Base-by-base conservation (phyloP, 31 red algal species). In the Endocladia muricata region DNA sequence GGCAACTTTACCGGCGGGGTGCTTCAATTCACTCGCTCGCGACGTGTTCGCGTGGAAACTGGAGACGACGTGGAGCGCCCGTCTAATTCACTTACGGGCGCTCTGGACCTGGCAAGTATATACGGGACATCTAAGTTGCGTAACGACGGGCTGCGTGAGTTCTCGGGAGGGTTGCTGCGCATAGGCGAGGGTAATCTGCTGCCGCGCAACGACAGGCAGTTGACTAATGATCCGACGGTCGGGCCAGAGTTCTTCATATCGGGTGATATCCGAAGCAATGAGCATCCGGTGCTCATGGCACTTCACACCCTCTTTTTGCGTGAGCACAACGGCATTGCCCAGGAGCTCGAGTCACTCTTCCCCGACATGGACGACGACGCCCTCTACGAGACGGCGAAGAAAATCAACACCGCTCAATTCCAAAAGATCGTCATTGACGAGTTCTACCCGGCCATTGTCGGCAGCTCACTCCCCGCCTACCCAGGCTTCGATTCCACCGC, bases 371-470 rank as follows among this genome's bases (percentile, higher is more conserved):
- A 51, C 1, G 64, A 83, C 13, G 63, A 79, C 11, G 55, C 31
- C 0, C 13, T 81, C 0, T 92, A 75, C 59, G 56, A 85, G 49
- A 21, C 22, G 1, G 89, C 89, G 0, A 62, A 81, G 4, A 68
- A 77, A 15, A 76, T 82, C 6, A 81, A 86, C 44, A 79, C 74
- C 37, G 82, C 61, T 3, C 52, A 74, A n/a, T 75, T 55, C 23
- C 80, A 73, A 41, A 87, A 77, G 44, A 68, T 93, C 26, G 72
- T 77, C 6, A 81, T 74, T 57, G 74, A 92, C 21, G 89, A 92
- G 39, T 84, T 75, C 49, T 52, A 82, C 23, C 81, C 89, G 19
- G 43, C 64, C 0, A 62, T 91, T 21, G 37, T 78, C 36, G 80
- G 89, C 7, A 31, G 70, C 23, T 17, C 26, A 13, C 21, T 90